phyloP scores from a whole-genome alignment of 2,329 filamentous ascomycete species.

The Ascochyta clinopodiicola region DNA sequence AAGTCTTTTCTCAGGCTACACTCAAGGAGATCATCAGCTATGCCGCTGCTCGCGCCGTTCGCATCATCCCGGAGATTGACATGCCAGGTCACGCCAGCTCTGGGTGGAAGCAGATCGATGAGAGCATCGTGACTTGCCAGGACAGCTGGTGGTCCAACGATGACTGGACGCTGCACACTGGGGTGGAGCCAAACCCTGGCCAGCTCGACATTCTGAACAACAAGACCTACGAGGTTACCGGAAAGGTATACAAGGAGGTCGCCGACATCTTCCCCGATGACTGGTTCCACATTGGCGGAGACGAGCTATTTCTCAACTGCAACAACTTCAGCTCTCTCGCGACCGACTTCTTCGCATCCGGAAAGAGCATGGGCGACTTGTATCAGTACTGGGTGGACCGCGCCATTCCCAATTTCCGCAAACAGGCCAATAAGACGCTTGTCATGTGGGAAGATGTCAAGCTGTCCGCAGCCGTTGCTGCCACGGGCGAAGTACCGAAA shows the following conservation, averaged over 20 bases:
- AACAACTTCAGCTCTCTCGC: slow-evolving; percentile 63
- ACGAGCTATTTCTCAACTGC: slow-evolving; percentile 63
- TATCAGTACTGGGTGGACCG: slow-evolving; percentile 63
- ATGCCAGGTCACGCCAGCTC: slow-evolving; percentile 66
- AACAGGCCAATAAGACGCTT: slow-evolving; percentile 56
- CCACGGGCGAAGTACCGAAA: slow-evolving; percentile 57
- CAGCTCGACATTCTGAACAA: slow-evolving; percentile 64
- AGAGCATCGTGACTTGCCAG: slow-evolving; percentile 62
- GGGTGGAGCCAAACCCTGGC: slow-evolving; percentile 63
- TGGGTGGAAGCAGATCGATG: slow-evolving; percentile 64
- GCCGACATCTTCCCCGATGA: slow-evolving; percentile 59
- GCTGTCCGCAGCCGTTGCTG: slow-evolving; percentile 50
- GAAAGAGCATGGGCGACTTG: slow-evolving; percentile 60
- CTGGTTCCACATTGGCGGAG: slow-evolving; percentile 64
- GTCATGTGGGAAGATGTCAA: slow-evolving; percentile 66
- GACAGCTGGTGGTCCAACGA: slow-evolving; percentile 69
- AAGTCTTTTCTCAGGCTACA: slow-evolving; percentile 54
- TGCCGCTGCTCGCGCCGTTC: slow-evolving; percentile 62
- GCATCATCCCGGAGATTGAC: slow-evolving; percentile 67
- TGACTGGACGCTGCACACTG: slow-evolving; percentile 60
- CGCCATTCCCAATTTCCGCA: slow-evolving; percentile 59
- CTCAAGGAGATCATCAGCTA: slow-evolving; percentile 57
- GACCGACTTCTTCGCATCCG: slow-evolving; percentile 58
- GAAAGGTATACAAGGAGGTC: slow-evolving; percentile 62
- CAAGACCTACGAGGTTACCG: slow-evolving; percentile 62